Percentiles rank a stretch among this genome's conserved stretches.
Conservation (phyloP, 1,284 basidiomycete species). For the Tilletia horrida region DNA sequence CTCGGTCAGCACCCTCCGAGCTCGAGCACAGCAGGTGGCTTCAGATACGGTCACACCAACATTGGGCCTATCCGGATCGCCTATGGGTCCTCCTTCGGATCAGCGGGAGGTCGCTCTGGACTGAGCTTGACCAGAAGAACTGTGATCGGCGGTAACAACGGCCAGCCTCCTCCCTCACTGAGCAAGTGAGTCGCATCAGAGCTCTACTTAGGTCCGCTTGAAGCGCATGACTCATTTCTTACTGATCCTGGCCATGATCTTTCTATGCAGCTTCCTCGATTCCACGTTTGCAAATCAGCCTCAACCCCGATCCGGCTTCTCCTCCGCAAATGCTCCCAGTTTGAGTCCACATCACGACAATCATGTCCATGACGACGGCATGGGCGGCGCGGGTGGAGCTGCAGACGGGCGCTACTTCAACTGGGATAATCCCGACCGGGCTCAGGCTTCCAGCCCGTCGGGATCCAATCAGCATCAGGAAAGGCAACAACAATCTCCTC, state of each 20-base stretch:
- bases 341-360: slow-evolving; percentile 18
- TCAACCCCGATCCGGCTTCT: background rate
- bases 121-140: background rate
- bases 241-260: background rate
- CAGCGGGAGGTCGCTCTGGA: background rate
- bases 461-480: slow-evolving; percentile 3
- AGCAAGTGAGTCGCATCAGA: slow-evolving; percentile 1
- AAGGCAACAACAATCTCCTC: slow-evolving; percentile 24
- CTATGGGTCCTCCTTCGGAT: background rate
- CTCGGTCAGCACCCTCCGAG: slow-evolving; percentile 13
- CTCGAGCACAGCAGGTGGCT: slow-evolving; percentile 19
- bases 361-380: slow-evolving; percentile 44
- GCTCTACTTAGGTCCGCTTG: too few relatives aligned
- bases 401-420: slow-evolving; percentile 46
- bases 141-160: background rate
- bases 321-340: background rate
- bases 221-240: background rate
- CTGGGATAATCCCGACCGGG: slow-evolving; percentile 31
- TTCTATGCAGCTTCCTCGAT: background rate
- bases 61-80: background rate
- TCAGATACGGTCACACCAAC: slow-evolving; percentile 10
- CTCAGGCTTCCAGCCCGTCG: slow-evolving; percentile 8
- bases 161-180: background rate
- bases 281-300: background rate
- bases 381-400: slow-evolving; percentile 45